These are phyloP conservation scores for Punica granatum DNA, from an alignment of 345 rosid genomes.

Conservation along the genomic window DNA sequence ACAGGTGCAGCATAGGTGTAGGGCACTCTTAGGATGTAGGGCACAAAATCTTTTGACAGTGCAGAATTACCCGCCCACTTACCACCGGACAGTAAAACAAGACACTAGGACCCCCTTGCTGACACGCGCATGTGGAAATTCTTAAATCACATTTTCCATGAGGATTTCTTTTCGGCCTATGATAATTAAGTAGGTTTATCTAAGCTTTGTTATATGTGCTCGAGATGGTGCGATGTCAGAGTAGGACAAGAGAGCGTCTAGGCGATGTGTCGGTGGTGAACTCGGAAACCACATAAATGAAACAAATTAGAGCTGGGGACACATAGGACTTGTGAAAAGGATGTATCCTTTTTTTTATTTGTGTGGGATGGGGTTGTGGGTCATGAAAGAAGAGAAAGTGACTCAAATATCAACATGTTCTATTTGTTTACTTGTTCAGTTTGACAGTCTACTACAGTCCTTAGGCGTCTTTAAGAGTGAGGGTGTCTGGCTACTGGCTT, in stretches of 20 bases:
- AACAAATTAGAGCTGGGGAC: not conserved
- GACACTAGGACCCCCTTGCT: not conserved
- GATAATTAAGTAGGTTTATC: not conserved
- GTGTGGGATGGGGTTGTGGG: not conserved
- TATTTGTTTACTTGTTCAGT: not conserved
- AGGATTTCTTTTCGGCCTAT: too few species aligned
- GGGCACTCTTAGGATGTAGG: not conserved
- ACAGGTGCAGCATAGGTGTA: not conserved
- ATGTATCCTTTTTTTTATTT: not conserved
- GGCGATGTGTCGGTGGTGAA: not conserved
- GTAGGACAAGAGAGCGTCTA: not conserved
- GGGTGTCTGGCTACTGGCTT: too few species aligned
- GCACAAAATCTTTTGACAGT: not conserved
- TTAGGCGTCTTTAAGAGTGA: too few species aligned
- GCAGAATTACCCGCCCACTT: not conserved
- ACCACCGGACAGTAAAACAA: not conserved
- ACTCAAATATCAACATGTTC: not conserved
- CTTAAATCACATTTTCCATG: too few species aligned
- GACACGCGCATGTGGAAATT: not conserved
- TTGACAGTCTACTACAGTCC: not conserved
- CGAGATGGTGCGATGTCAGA: not conserved
- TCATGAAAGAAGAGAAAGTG: not conserved
- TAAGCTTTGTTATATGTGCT: not conserved
- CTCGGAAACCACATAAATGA: not conserved
- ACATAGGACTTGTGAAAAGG: not conserved